Percentiles rank a stretch among this genome's conserved stretches.
phyloP scores from a whole-genome alignment of 805 yeast species.

The Wickerhamomyces tratensis region DNA sequence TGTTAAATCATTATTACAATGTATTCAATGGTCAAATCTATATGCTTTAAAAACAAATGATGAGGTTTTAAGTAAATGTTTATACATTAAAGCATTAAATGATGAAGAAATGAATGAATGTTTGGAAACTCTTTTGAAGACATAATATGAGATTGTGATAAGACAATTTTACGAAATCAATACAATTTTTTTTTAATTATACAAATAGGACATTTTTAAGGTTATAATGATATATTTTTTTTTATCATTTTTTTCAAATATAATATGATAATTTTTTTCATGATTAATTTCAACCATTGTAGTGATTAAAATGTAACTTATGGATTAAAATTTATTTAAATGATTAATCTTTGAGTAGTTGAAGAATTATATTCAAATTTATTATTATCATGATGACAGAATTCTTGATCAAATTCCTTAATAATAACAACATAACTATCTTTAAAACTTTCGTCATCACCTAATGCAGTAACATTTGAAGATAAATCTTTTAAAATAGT shows the following conservation, averaged over 20 bases:
- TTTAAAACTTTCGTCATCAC: constrained; percentile 8
- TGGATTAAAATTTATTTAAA: too few species aligned
- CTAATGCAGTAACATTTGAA: constrained; percentile 10
- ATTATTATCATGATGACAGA: constrained; percentile 9
- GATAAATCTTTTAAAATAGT: constrained; percentile 4
- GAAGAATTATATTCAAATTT: constrained; percentile 5
- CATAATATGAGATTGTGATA: too few species aligned
- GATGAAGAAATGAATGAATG: constrained; percentile 60
- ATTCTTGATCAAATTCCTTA: constrained; percentile 13
- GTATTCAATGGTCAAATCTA: constrained; percentile 76
- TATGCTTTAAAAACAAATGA: constrained; percentile 47
- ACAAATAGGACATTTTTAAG: too few species aligned
- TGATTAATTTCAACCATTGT: too few species aligned
- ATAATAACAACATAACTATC: constrained; percentile 8
- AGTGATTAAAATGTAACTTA: too few species aligned
- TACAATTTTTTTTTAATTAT: too few species aligned
- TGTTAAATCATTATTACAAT: constrained; percentile 66
- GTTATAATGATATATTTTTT: too few species aligned
- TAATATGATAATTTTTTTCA: too few species aligned
- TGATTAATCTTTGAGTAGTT: constrained; percentile 4
- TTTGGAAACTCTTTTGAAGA: constrained; percentile 2
- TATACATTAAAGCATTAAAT: constrained; percentile 65
- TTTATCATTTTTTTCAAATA: too few species aligned
- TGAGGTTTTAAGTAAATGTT: constrained; percentile 72
- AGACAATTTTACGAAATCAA: too few species aligned